Conservation (phyloP, 1,284 basidiomycete genomes). For the Cutaneotrichosporon spelunceum region DNA sequence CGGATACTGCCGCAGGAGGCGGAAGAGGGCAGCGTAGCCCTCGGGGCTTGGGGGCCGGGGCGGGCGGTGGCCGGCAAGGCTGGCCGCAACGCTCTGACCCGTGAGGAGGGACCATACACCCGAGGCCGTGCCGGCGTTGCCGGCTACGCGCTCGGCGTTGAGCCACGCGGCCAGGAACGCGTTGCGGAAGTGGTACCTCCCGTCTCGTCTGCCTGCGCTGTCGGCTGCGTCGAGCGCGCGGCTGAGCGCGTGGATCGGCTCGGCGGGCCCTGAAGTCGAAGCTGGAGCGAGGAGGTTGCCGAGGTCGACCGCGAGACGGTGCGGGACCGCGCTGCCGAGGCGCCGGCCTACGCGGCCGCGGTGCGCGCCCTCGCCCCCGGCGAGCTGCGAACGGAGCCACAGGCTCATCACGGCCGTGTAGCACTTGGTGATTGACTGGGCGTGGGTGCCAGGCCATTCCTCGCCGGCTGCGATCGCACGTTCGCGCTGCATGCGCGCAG, state of each 20-base stretch:
- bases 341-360: background rate
- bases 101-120: constrained; percentile 6
- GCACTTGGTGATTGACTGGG: background rate
- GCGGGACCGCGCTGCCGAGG: background rate
- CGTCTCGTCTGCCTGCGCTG: background rate
- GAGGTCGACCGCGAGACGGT: constrained; percentile 7
- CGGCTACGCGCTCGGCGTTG: constrained; percentile 14
- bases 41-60: background rate
- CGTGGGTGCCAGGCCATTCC: background rate
- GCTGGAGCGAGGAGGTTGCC: constrained; percentile 1
- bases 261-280: too few relatives aligned
- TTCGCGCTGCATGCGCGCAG: background rate
- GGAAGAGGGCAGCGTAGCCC: constrained; percentile 4
- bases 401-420: constrained; percentile 13
- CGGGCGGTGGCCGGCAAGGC: constrained; percentile 1
- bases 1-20: constrained; percentile 6
- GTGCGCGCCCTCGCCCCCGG: background rate
- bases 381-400: constrained; percentile 7
- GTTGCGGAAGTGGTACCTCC: background rate
- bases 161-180: constrained; percentile 11
- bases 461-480: background rate
- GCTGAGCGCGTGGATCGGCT: background rate
- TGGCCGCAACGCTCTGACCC: constrained; percentile 3
- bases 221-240: background rate
- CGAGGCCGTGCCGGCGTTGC: constrained; percentile 3